phyloP scores from a whole-genome alignment of 148 eudicot genomes.

The Camellia japonica region DNA sequence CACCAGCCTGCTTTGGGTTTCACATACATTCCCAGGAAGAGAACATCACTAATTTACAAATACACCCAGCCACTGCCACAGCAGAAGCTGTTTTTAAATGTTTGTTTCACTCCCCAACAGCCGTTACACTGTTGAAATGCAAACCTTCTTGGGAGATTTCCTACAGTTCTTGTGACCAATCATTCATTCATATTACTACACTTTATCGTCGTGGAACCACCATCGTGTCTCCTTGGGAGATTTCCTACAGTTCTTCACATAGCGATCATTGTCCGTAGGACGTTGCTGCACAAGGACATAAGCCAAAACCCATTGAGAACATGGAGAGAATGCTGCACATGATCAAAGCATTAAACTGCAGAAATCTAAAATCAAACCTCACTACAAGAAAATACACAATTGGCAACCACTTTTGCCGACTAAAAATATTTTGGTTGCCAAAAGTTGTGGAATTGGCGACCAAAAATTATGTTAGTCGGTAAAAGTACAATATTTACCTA shows the following conservation, averaged over 20 bases:
- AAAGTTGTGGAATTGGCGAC: too few species aligned
- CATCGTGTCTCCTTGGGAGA: conserved; percentile 85
- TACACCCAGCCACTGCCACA: neutral
- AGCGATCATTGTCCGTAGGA: conserved; percentile 71
- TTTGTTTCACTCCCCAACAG: neutral
- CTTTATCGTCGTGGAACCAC: conserved; percentile 90
- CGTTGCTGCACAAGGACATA: conserved; percentile 52
- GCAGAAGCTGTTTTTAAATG: neutral
- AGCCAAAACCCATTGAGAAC: neutral
- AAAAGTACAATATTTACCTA: too few species aligned
- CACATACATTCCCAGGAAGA: neutral
- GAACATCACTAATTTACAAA: neutral
- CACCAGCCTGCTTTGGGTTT: conserved; percentile 10
- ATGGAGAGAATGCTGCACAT: neutral
- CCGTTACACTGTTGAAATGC: neutral
- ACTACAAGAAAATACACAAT: too few species aligned
- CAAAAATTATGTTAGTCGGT: too few species aligned
- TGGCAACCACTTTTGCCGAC: too few species aligned
- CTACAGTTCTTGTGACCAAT: neutral
- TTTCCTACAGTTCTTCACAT: conserved; percentile 75
- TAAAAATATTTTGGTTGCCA: too few species aligned
- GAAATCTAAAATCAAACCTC: conserved; percentile 32
- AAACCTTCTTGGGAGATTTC: neutral
- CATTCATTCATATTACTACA: conserved; percentile 6
- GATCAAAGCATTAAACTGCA: conserved; percentile 6